Percentiles rank a stretch among this genome's conserved stretches.
phyloP scores from a whole-genome alignment of 257 asterid genomes.

The Plantago elongata region DNA sequence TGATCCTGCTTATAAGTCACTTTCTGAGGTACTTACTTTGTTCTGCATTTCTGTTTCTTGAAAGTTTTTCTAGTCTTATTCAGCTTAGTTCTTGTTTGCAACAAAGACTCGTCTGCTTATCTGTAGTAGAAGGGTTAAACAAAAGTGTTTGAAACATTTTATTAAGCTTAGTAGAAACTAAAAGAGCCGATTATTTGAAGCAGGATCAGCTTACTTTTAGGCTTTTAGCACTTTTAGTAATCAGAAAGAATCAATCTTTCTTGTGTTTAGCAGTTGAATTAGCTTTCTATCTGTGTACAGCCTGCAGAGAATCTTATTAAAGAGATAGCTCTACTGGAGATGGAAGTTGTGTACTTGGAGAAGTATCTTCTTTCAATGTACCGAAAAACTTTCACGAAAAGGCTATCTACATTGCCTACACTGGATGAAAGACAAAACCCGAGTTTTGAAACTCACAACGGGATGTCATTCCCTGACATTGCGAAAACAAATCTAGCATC shows the following conservation, averaged over 20 bases:
- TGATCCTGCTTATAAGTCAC: slow-evolving; percentile 39
- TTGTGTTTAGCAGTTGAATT: not conserved
- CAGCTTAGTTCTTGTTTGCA: not conserved
- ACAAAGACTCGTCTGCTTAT: not conserved
- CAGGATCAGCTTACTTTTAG: too few relatives aligned
- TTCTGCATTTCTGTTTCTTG: not conserved
- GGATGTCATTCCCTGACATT: slow-evolving; percentile 17
- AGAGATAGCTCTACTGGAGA: slow-evolving; percentile 67
- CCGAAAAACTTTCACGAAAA: slow-evolving; percentile 40
- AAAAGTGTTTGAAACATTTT: too few relatives aligned
- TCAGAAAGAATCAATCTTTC: too few relatives aligned
- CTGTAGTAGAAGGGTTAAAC: not conserved
- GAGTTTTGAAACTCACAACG: slow-evolving; percentile 19
- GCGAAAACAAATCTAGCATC: slow-evolving; percentile 23
- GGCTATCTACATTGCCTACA: slow-evolving; percentile 27
- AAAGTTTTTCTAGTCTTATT: not conserved
- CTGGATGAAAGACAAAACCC: slow-evolving; percentile 21
- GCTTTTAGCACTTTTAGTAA: too few relatives aligned
- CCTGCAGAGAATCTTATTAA: slow-evolving; percentile 66
- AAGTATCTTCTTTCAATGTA: slow-evolving; percentile 77
- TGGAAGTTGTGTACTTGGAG: slow-evolving; percentile 63
- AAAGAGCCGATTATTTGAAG: too few relatives aligned
- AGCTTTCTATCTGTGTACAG: slow-evolving; percentile 29
- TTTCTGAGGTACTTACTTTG: slow-evolving; percentile 41
- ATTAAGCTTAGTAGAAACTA: too few relatives aligned